Percentiles rank a stretch among this genome's conserved stretches.
Evolutionary conservation across 805 yeast genomes (phyloP).

Genomic region (Pichia rugopelliculosa): DNA sequence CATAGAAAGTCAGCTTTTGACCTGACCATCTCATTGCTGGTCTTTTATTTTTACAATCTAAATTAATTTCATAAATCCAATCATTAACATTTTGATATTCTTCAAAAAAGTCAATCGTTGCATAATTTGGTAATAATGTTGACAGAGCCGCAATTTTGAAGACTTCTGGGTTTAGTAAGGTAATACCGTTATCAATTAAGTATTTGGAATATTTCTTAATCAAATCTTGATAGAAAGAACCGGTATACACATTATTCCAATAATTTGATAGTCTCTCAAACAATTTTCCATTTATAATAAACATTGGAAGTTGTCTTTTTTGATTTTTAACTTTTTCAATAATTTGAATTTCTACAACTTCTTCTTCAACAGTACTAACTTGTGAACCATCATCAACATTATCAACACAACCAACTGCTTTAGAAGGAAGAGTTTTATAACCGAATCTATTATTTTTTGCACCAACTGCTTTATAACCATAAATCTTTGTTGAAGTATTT

Average conservation of each 20-base stretch:
- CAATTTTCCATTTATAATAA: not conserved
- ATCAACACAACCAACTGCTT: not conserved
- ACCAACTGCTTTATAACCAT: not conserved
- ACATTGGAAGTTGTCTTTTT: slow-evolving; percentile 2
- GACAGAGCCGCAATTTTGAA: not conserved
- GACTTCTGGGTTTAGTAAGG: not conserved
- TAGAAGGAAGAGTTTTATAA: not conserved
- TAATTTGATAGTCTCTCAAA: not conserved
- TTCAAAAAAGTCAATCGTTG: not conserved
- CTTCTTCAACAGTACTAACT: not conserved
- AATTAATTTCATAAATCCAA: slow-evolving; percentile 9
- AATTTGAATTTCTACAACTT: not conserved
- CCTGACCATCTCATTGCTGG: slow-evolving; percentile 9
- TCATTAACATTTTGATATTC: slow-evolving; percentile 4
- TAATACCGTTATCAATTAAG: not conserved
- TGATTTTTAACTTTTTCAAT: not conserved
- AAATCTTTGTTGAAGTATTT: not conserved
- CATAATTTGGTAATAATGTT: slow-evolving; percentile 6
- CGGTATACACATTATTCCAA: not conserved
- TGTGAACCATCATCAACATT: not conserved
- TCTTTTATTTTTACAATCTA: not conserved
- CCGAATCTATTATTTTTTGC: not conserved
- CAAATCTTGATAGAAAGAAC: not conserved
- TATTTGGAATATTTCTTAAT: not conserved
- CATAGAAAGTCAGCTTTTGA: slow-evolving; percentile 10